Base-by-base conservation (phyloP, 1,284 basidiomycete genomes). In the Hemileia vastatrix region DNA sequence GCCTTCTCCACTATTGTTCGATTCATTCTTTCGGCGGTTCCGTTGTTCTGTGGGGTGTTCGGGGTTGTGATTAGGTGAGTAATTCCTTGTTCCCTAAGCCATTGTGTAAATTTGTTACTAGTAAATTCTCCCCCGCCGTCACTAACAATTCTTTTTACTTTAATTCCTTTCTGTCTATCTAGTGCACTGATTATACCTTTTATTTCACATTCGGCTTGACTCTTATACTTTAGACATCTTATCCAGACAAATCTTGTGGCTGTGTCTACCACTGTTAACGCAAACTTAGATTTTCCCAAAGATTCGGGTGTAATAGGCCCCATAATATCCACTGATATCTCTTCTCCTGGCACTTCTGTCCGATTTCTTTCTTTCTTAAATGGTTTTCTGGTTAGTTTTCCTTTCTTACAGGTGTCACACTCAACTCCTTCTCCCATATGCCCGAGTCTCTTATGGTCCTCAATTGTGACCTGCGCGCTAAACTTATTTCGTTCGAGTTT, bases 21-120 rank as follows among this genome's bases (percentile, higher is more conserved):
- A 27, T 59, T 59, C 21, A 43, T 59, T 45, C 57, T 52, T 18
- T 59, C 57, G 6, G 49, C 33, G 1, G 24, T 59, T 4, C 57
- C 57, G 31, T 59, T 59, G 24, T 59, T 11, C 33, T 59, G 57
- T 9, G 57, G 57, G 8, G 57, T 59, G 18, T 59, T 43, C 33
- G 47, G 31, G 13, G 57, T 59, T 2, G 57, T 59, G 19, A 59
- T 21, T 3, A 59, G 31, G 4, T 36, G 48, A 6, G 21, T 24
- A 13, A 59, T 59, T n/a, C 57, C 57, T 31, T 52, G 51, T 24
- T 40, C n/a, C 27, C 48, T 21, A 6, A 36, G 6, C 49, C 49
- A 59, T 18, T 23, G 11, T 11, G 51, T 32, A 15, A 59, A 23
- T 11, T 53, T 18, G 6, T 45, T n/a, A 31, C 52, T 59, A 27